phyloP scores from a whole-genome alignment of 2,329 filamentous ascomycete species.

The Leptographium procerum region DNA sequence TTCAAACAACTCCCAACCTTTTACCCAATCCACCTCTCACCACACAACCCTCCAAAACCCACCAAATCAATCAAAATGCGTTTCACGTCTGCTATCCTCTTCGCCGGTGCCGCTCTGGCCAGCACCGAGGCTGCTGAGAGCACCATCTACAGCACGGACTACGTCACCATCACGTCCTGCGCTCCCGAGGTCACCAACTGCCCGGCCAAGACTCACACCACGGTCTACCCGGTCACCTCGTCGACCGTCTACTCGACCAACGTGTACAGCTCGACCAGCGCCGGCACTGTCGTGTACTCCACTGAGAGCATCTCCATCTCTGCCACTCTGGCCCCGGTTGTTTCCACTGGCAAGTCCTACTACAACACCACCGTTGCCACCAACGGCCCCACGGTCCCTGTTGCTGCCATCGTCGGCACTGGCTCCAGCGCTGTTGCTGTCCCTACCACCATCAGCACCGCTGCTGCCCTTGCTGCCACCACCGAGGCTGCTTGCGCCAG shows the following conservation, averaged over 20 bases:
- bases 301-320: constrained; percentile 28
- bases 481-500: constrained; percentile 15
- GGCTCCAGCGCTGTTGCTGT: constrained; percentile 1
- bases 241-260: constrained; percentile 45
- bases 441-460: constrained; percentile 8
- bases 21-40: constrained; percentile 8
- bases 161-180: constrained; percentile 51
- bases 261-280: constrained; percentile 48
- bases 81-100: constrained; percentile 43
- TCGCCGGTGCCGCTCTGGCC: constrained; percentile 34
- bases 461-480: constrained; percentile 10
- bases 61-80: constrained; percentile 43
- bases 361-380: constrained; percentile 12
- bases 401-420: constrained; percentile 26
- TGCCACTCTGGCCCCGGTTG: constrained; percentile 32
- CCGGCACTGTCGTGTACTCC: constrained; percentile 25
- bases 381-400: constrained; percentile 12
- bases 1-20: constrained; percentile 11
- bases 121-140: constrained; percentile 16
- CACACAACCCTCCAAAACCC: constrained; percentile 7
- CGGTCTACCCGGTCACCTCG: constrained; percentile 25
- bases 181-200: constrained; percentile 41
- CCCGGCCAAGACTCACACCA: constrained; percentile 21
- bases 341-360: constrained; percentile 10
- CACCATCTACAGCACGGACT: constrained; percentile 46